phyloP scores from a whole-genome alignment of 2,329 filamentous ascomycete species.

The Leptographium wingfieldii region DNA sequence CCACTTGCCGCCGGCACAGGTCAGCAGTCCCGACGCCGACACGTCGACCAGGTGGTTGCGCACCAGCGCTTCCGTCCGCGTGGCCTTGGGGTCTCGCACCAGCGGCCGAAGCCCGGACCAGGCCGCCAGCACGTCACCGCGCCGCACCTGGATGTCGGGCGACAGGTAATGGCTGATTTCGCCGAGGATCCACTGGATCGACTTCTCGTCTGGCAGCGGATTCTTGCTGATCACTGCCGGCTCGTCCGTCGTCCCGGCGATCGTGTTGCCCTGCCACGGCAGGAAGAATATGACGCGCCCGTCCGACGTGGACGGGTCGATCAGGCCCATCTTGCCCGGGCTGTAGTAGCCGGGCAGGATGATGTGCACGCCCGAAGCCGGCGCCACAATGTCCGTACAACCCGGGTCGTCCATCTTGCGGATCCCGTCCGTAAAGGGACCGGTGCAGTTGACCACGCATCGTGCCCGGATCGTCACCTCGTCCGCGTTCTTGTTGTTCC shows the following conservation, averaged over 20 bases:
- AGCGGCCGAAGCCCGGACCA: constrained; percentile 71
- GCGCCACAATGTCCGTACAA: constrained; percentile 62
- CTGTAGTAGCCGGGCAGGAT: constrained; percentile 70
- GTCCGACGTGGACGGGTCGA: constrained; percentile 70
- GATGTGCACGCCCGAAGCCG: constrained; percentile 71
- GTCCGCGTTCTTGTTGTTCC: constrained; percentile 38
- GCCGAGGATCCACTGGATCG: constrained; percentile 70
- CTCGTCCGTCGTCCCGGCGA: constrained; percentile 71
- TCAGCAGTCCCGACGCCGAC: constrained; percentile 62
- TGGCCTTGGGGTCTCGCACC: constrained; percentile 67
- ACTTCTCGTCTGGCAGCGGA: constrained; percentile 60
- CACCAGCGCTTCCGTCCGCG: constrained; percentile 72
- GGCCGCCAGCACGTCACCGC: constrained; percentile 64
- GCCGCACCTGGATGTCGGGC: constrained; percentile 61
- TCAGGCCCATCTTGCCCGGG: constrained; percentile 68
- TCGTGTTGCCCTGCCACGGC: constrained; percentile 77
- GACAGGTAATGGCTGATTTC: constrained; percentile 67
- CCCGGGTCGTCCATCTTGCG: constrained; percentile 66
- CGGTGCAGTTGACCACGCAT: constrained; percentile 74
- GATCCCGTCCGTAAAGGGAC: constrained; percentile 68
- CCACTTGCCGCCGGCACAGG: constrained; percentile 77
- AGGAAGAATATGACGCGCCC: constrained; percentile 83
- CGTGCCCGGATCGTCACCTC: constrained; percentile 63
- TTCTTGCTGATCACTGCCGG: constrained; percentile 55
- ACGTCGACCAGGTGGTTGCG: constrained; percentile 70